These are phyloP conservation scores for Lactifluus rugatus DNA, from an alignment of 768 basidiomycete species.

Conservation along the genomic window DNA sequence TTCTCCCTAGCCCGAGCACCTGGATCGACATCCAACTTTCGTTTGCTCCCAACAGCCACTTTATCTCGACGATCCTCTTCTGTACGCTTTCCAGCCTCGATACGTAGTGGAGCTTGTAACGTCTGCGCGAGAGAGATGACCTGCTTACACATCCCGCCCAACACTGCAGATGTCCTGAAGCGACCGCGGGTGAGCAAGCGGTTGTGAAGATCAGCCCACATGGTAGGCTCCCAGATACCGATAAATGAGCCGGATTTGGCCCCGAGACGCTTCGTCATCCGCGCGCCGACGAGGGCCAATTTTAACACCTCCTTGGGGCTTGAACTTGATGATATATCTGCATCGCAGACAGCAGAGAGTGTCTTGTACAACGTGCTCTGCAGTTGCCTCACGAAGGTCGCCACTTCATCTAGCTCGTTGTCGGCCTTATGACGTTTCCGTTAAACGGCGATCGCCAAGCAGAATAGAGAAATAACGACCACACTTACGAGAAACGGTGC, in stretches of 20 bases:
- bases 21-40: slow-evolving; percentile 20
- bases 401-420: slow-evolving; percentile 33
- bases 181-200: slow-evolving; percentile 43
- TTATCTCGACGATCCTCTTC: slow-evolving; percentile 9
- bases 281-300: slow-evolving; percentile 51
- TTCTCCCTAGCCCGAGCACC: slow-evolving; percentile 21
- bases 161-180: slow-evolving; percentile 52
- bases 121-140: slow-evolving; percentile 29
- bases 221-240: slow-evolving; percentile 48
- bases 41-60: slow-evolving; percentile 20
- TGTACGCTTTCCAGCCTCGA: slow-evolving; percentile 16
- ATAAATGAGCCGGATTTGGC: slow-evolving; percentile 25
- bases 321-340: slow-evolving; percentile 40
- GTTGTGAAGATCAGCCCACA: slow-evolving; percentile 44
- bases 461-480: neutral
- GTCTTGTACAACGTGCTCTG: slow-evolving; percentile 40
- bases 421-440: slow-evolving; percentile 23
- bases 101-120: neutral
- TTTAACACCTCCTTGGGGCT: slow-evolving; percentile 79
- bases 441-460: neutral
- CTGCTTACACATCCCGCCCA: slow-evolving; percentile 58
- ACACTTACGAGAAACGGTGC: slow-evolving; percentile 39
- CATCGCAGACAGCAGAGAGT: slow-evolving; percentile 40
- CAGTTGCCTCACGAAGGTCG: slow-evolving; percentile 42
- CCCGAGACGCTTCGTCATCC: slow-evolving; percentile 48